These are phyloP conservation scores for Alternaria hordeiaustralica DNA, from an alignment of 2,329 filamentous ascomycete genomes.

Conservation along the genomic window DNA sequence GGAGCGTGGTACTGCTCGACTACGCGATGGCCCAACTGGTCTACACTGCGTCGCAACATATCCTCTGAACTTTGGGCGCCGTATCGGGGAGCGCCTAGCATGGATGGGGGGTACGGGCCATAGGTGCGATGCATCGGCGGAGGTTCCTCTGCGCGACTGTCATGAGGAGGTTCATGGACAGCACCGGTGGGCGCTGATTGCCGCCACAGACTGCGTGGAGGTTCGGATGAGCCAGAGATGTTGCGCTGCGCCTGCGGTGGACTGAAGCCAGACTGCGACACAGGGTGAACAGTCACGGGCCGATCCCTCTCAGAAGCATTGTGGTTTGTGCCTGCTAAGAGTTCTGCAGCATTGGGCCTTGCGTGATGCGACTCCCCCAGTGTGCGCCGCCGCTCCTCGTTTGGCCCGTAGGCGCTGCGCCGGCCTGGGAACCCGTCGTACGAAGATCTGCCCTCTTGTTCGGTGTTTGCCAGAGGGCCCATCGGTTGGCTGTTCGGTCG, in stretches of 20 bases:
- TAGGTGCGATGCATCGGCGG: conserved; percentile 37
- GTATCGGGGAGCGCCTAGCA: conserved; percentile 33
- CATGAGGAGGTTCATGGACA: conserved; percentile 30
- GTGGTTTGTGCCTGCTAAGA: conserved; percentile 33
- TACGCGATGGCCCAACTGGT: conserved; percentile 40
- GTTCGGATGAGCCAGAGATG: conserved; percentile 22
- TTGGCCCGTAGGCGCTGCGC: conserved; percentile 34
- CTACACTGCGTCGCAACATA: conserved; percentile 42
- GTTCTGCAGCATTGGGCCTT: conserved; percentile 42
- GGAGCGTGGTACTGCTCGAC: conserved; percentile 49
- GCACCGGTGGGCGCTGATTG: conserved; percentile 34
- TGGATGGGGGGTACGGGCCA: conserved; percentile 36
- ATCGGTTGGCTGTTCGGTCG: conserved; percentile 51
- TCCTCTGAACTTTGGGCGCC: conserved; percentile 33
- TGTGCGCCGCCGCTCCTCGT: conserved; percentile 45
- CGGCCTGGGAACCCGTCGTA: conserved; percentile 37
- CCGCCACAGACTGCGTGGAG: conserved; percentile 41
- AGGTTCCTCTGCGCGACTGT: conserved; percentile 41
- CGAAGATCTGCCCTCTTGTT: conserved; percentile 27
- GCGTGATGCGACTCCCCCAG: conserved; percentile 45
- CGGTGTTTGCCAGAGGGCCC: conserved; percentile 31
- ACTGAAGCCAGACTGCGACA: conserved; percentile 48
- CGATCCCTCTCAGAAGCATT: conserved; percentile 37
- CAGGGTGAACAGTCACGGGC: conserved; percentile 48
- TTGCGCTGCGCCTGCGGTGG: conserved; percentile 41